Evolutionary conservation across 1,284 basidiomycete species (phyloP).

Genomic region (Takashimella tepidaria): DNA sequence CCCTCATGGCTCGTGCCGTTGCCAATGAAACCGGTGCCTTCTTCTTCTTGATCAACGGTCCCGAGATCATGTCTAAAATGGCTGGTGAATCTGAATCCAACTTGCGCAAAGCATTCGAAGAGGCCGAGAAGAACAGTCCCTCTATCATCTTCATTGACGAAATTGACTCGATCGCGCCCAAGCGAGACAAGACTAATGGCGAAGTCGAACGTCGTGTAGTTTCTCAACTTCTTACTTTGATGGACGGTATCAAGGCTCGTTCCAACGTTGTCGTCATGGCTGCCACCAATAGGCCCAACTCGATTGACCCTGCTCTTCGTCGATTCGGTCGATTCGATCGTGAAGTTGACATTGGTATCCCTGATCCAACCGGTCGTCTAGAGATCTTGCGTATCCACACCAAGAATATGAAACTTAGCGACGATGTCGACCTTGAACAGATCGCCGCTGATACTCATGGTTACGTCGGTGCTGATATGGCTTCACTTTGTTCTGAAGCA

Average conservation of each 20-base stretch:
- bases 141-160: conserved; percentile 98
- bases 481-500: conserved; percentile 91
- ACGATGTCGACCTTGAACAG: conserved; percentile 97
- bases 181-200: conserved; percentile 99
- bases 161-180: conserved; percentile 97
- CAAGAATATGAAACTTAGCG: conserved; percentile 99
- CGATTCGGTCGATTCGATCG: conserved; percentile 99
- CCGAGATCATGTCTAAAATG: conserved; percentile 99
- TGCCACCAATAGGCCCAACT: conserved; percentile 93
- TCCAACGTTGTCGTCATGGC: conserved; percentile 99
- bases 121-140: conserved; percentile 99
- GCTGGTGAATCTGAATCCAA: conserved; percentile 97
- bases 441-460: conserved; percentile 99
- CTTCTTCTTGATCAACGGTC: conserved; percentile 99
- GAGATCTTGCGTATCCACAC: conserved; percentile 99
- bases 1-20: conserved; percentile 96
- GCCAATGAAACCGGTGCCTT: conserved; percentile 99
- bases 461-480: conserved; percentile 97
- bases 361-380: conserved; percentile 95
- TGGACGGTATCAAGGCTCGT: conserved; percentile 98
- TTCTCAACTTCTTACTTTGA: conserved; percentile 93
- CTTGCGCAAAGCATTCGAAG: conserved; percentile 95
- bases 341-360: conserved; percentile 98
- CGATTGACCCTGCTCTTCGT: conserved; percentile 95
- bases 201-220: conserved; percentile 99